A percentile compares a stretch with the other conserved stretches of the same genome.
These are phyloP conservation scores for Saccharomycopsis synnaedendra DNA, from an alignment of 805 yeast species.

Conservation along the genomic window DNA sequence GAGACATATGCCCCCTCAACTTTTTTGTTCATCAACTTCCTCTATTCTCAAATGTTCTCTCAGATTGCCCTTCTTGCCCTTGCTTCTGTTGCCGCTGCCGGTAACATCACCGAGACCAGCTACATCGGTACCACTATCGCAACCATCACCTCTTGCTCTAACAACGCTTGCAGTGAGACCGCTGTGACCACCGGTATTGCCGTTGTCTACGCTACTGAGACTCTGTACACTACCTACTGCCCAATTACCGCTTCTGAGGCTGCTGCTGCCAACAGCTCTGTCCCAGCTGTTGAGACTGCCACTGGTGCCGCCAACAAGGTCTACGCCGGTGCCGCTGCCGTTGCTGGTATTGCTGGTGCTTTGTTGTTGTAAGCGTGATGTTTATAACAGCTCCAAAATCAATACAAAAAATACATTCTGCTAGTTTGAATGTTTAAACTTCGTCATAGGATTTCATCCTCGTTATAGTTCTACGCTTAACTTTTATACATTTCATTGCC, in stretches of 20 bases:
- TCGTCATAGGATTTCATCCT: too few species aligned
- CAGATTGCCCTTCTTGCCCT: slow-evolving; percentile 15
- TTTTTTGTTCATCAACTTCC: too few species aligned
- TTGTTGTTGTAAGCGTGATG: slow-evolving; percentile 13
- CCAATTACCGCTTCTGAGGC: slow-evolving; percentile 16
- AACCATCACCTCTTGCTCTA: slow-evolving; percentile 20
- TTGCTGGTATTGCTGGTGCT: slow-evolving; percentile 17
- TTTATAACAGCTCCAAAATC: not conserved
- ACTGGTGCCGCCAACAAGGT: slow-evolving; percentile 15
- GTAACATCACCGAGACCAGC: slow-evolving; percentile 18
- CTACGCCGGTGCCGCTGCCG: slow-evolving; percentile 16
- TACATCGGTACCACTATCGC: slow-evolving; percentile 20
- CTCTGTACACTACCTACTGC: slow-evolving; percentile 21
- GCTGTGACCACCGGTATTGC: slow-evolving; percentile 20
- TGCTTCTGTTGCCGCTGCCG: slow-evolving; percentile 15
- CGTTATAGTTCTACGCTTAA: too few species aligned
- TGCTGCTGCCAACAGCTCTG: not conserved
- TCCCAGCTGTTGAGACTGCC: slow-evolving; percentile 10
- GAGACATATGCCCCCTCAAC: too few species aligned
- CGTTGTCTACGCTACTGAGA: slow-evolving; percentile 18
- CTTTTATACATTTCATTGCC: too few species aligned
- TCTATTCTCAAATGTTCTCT: slow-evolving; percentile 1
- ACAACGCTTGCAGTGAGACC: slow-evolving; percentile 16
- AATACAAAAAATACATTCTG: too few species aligned
- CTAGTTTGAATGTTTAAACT: too few species aligned